Evolutionary conservation across 768 basidiomycete species (phyloP), one percentile per base, ranked within the genome.

Genomic region (Leccinum variicolor): DNA sequence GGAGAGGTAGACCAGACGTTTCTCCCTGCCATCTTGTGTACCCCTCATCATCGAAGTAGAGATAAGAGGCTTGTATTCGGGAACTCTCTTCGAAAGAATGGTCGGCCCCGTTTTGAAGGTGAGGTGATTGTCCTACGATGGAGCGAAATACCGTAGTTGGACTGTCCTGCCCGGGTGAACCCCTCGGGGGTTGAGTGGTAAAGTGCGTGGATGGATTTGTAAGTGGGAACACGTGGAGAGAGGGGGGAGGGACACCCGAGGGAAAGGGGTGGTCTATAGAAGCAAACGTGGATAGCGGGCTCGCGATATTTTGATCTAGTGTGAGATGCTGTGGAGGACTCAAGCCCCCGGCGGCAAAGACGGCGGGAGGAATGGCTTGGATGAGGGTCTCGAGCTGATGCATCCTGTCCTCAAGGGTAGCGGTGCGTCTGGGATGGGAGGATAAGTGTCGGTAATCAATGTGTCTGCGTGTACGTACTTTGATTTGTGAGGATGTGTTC

Each of bases 21-120:
- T 95, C 93, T 29, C 94, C 94, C 74, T 93, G 91, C 91, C 91
- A 93, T 56, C 91, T 77, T 0, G 91, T 90, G 67, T 86, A 89
- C 3, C 91, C 91, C 69, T 92, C 90, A 66, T 93, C 90, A 61
- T 93, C 91, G 58, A 90, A 85, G 68, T 93, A 93, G 33, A 93
- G 80, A 69, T 93, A 93, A 0, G 89, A 90, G 2, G 89, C 87
- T 0, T 86, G 82, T 45, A 91, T 81, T 26, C 84, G 81, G 13
- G 84, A 79, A 1, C 80, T 75, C 51, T 86, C 87, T 50, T 85
- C 86, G 7, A 75, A 72, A 21, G 81, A 72, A 43, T 80, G 79
- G 50, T 85, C 85, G 33, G 31, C 2, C 3, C 51, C 59, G 8
- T 59, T 57, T 60, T 47, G 73, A 57, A 62, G 26, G 55, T 64